Evolutionary conservation across 768 basidiomycete genomes (phyloP).

Genomic region (Rhizopogon sp.): DNA sequence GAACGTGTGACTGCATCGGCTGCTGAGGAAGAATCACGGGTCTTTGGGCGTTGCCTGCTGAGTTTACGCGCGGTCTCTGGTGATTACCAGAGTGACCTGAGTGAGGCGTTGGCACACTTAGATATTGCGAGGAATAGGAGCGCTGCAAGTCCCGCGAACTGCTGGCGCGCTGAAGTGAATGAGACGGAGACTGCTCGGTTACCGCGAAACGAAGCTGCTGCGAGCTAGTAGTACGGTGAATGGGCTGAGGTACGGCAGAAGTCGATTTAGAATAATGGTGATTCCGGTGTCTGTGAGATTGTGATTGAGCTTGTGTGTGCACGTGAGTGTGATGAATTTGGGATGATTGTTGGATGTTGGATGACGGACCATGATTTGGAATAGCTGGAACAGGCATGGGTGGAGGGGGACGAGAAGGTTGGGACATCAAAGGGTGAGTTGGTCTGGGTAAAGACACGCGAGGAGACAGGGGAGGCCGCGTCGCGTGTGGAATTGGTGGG

Average conservation of each 20-base stretch:
- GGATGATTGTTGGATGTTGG: slow-evolving; percentile 4
- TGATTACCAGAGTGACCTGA: slow-evolving; percentile 5
- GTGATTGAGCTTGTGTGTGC: neutral
- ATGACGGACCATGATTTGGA: neutral
- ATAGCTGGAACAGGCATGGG: slow-evolving; percentile 3
- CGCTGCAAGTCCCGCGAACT: slow-evolving; percentile 4
- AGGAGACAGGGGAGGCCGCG: slow-evolving; percentile 13
- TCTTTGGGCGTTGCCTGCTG: slow-evolving; percentile 10
- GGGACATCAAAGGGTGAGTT: neutral
- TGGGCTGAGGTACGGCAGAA: slow-evolving; percentile 7
- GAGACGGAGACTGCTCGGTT: neutral
- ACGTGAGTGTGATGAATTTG: slow-evolving; percentile 1
- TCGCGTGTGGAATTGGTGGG: neutral
- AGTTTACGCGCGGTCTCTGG: slow-evolving; percentile 17
- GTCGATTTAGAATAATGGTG: slow-evolving; percentile 23
- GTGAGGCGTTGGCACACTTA: neutral
- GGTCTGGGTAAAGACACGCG: neutral
- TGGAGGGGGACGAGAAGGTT: neutral
- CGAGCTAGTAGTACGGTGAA: slow-evolving; percentile 6
- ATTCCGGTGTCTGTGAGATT: slow-evolving; percentile 9
- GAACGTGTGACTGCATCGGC: slow-evolving; percentile 4
- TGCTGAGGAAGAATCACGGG: neutral
- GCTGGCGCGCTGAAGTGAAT: neutral
- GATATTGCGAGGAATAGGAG: neutral
- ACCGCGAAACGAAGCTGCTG: slow-evolving; percentile 5